A percentile compares a stretch with the other conserved stretches of the same genome.
phyloP scores from a whole-genome alignment of 2,329 filamentous ascomycete genomes.

The Aspergillus quadrilineatus region DNA sequence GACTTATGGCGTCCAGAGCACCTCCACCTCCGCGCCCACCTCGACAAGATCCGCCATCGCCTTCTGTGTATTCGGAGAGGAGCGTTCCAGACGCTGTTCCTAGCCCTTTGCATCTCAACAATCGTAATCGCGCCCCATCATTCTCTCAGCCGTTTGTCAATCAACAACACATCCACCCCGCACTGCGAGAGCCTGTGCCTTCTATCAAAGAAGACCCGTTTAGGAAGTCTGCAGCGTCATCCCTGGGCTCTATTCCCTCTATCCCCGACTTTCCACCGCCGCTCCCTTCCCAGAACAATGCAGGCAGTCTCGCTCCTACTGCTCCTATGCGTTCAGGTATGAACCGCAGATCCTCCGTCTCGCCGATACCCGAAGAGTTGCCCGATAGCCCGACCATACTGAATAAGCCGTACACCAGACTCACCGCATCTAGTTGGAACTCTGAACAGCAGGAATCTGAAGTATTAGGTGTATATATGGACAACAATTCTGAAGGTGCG shows the following conservation, averaged over 20 bases:
- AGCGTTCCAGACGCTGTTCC: conserved; percentile 27
- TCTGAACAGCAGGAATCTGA: conserved; percentile 50
- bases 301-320: conserved; percentile 31
- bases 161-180: conserved; percentile 20
- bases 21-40: conserved; percentile 42
- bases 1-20: conserved; percentile 31
- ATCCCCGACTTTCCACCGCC: conserved; percentile 29
- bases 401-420: conserved; percentile 64
- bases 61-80: conserved; percentile 37
- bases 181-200: conserved; percentile 19
- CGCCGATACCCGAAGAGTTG: conserved; percentile 73
- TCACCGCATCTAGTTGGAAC: conserved; percentile 68
- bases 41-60: conserved; percentile 41
- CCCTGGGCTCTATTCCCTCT: conserved; percentile 26
- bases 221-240: conserved; percentile 29
- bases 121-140: conserved; percentile 22
- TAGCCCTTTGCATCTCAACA: conserved; percentile 23
- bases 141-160: conserved; percentile 30
- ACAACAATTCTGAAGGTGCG: conserved; percentile 28
- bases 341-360: conserved; percentile 66
- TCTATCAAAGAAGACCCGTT: conserved; percentile 31
- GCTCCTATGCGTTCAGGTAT: conserved; percentile 43
- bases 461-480: conserved; percentile 41
- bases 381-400: conserved; percentile 49
- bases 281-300: conserved; percentile 26